phyloP scores from a whole-genome alignment of 164 flowering plant genomes.

The Brasenia schreberi region DNA sequence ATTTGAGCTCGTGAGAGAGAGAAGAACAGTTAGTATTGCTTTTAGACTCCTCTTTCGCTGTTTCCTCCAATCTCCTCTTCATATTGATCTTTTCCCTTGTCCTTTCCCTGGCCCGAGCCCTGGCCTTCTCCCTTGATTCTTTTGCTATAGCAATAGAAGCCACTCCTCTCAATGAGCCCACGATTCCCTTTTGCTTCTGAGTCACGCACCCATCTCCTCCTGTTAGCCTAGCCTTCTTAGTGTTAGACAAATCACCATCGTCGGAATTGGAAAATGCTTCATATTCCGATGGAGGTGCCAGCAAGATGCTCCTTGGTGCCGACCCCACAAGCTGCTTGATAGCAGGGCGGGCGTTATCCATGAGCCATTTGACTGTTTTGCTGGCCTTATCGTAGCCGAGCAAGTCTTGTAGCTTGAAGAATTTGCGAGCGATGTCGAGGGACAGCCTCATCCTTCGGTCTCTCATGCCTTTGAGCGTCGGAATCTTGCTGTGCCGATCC shows the following conservation, averaged over 20 bases:
- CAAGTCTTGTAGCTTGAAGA: constrained; percentile 60
- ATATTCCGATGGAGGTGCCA: constrained; percentile 26
- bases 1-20: too few species aligned
- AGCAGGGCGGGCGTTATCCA: constrained; percentile 32
- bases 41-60: neutral
- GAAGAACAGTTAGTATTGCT: neutral
- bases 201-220: neutral
- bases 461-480: constrained; percentile 51
- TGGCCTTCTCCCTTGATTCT: constrained; percentile 37
- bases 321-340: constrained; percentile 28
- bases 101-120: constrained; percentile 49
- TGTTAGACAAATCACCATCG: neutral
- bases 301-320: constrained; percentile 2
- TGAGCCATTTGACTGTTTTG: constrained; percentile 64
- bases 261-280: constrained; percentile 19
- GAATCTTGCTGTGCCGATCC: constrained; percentile 75
- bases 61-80: neutral
- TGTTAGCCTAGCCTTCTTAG: neutral
- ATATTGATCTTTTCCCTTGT: constrained; percentile 21
- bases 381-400: constrained; percentile 66
- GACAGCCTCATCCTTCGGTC: constrained; percentile 77
- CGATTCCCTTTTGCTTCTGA: constrained; percentile 10
- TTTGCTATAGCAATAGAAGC: constrained; percentile 14
- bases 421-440: constrained; percentile 46
- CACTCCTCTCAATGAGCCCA: constrained; percentile 8